Conservation (phyloP, 345 rosid genomes). For the Rubroshorea leprosula region DNA sequence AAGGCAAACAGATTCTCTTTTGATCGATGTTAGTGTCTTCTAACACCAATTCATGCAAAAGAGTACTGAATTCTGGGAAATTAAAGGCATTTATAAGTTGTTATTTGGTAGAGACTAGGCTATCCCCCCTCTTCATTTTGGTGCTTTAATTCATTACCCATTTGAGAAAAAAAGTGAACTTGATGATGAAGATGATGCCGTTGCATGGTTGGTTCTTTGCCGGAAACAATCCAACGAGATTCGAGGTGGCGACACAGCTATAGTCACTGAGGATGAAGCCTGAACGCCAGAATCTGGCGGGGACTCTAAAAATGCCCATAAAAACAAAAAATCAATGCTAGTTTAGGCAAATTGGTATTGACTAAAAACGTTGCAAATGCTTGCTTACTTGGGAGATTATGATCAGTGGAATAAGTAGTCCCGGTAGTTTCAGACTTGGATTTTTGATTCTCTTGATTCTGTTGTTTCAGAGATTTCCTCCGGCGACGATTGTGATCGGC, state of each 20-base stretch:
- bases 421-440: slow-evolving; percentile 25
- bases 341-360: background rate
- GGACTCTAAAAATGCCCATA: slow-evolving; percentile 37
- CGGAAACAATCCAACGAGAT: slow-evolving; percentile 78
- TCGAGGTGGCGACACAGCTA: slow-evolving; percentile 57
- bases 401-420: slow-evolving; percentile 38
- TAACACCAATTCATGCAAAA: too few relatives aligned
- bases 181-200: slow-evolving; percentile 55
- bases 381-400: slow-evolving; percentile 32
- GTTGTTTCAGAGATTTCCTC: slow-evolving; percentile 63
- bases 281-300: slow-evolving; percentile 54
- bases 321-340: background rate
- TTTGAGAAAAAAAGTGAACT: slow-evolving; percentile 62
- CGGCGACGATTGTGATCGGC: slow-evolving; percentile 98
- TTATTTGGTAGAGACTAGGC: background rate
- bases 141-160: background rate
- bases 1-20: too few relatives aligned
- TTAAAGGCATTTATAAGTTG: too few relatives aligned
- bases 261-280: slow-evolving; percentile 53
- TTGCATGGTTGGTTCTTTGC: slow-evolving; percentile 48
- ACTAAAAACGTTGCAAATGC: background rate
- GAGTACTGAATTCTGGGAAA: too few relatives aligned
- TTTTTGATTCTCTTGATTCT: slow-evolving; percentile 36
- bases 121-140: background rate
- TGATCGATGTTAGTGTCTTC: too few relatives aligned